Percentiles rank a stretch among this genome's conserved stretches.
Evolutionary conservation across 257 asterid species (phyloP).

Genomic region (Nyctanthes arbortristis): DNA sequence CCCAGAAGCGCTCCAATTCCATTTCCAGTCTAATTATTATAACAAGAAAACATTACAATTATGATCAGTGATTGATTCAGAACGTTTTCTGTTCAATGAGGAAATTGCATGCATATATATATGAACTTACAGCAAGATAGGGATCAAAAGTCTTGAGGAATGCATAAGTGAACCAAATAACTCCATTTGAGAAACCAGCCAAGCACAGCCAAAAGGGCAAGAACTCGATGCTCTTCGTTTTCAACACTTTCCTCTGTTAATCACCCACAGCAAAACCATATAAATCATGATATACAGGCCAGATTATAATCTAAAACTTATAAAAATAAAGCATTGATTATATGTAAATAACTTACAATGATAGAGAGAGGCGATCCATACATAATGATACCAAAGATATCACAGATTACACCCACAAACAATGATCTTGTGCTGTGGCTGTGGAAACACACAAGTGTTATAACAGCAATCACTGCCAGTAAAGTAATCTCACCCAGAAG

Average conservation of each 20-base stretch:
- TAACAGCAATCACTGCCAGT: conserved; percentile 23
- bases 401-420: conserved; percentile 54
- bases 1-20: conserved; percentile 57
- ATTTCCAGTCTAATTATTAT: conserved; percentile 47
- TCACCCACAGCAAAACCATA: too few relatives aligned
- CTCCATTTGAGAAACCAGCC: conserved; percentile 55
- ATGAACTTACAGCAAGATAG: conserved; percentile 46
- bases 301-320: too few relatives aligned
- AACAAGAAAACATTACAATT: background rate
- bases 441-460: conserved; percentile 39
- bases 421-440: conserved; percentile 35
- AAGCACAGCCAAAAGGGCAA: conserved; percentile 58
- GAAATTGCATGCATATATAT: background rate
- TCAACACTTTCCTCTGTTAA: conserved; percentile 35
- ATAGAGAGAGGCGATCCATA: conserved; percentile 65
- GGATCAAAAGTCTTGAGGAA: conserved; percentile 45
- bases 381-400: conserved; percentile 56
- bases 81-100: background rate
- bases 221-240: conserved; percentile 55
- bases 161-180: conserved; percentile 56
- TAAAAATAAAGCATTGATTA: background rate
- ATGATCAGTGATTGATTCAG: too few relatives aligned
- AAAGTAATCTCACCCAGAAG: conserved; percentile 25
- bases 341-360: conserved; percentile 46
- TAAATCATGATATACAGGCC: too few relatives aligned